These are phyloP conservation scores for Vigna radiata DNA, from an alignment of 306 rosid species.

Conservation along the genomic window DNA sequence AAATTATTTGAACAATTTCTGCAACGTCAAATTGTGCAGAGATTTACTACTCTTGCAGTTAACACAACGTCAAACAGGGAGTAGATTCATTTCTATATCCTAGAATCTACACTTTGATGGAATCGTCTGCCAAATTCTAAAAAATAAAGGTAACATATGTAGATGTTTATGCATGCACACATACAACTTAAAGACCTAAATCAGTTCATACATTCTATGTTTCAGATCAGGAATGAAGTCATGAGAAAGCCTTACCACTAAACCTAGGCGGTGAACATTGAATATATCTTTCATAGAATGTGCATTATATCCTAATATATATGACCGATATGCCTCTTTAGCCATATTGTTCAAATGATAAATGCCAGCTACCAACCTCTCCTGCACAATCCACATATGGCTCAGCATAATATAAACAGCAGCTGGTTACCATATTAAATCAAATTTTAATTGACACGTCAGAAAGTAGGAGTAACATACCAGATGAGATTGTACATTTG, in stretches of 20 bases:
- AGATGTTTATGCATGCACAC: not conserved
- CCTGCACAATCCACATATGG: slow-evolving; percentile 61
- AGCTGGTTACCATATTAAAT: not conserved
- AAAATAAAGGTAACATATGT: not conserved
- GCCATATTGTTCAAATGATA: slow-evolving; percentile 80
- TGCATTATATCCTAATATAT: slow-evolving; percentile 80
- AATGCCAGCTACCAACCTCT: slow-evolving; percentile 71
- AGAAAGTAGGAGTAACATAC: slow-evolving; percentile 49
- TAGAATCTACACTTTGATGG: slow-evolving; percentile 2
- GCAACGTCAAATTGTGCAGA: not conserved
- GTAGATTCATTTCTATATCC: not conserved
- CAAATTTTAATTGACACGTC: slow-evolving; percentile 22
- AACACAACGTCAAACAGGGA: not conserved
- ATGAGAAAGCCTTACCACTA: slow-evolving; percentile 61
- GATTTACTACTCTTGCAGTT: not conserved
- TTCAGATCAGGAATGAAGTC: slow-evolving; percentile 10
- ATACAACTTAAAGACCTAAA: not conserved
- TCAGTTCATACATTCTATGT: slow-evolving; percentile 5
- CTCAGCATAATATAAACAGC: slow-evolving; percentile 6
- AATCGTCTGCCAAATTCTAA: not conserved
- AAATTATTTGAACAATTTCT: not conserved
- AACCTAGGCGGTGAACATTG: slow-evolving; percentile 85
- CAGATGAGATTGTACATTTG: slow-evolving; percentile 86
- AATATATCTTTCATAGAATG: slow-evolving; percentile 96
- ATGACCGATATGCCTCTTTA: slow-evolving; percentile 91